phyloP scores from a whole-genome alignment of 805 yeast species.

The Sugiyamaella smithiae region DNA sequence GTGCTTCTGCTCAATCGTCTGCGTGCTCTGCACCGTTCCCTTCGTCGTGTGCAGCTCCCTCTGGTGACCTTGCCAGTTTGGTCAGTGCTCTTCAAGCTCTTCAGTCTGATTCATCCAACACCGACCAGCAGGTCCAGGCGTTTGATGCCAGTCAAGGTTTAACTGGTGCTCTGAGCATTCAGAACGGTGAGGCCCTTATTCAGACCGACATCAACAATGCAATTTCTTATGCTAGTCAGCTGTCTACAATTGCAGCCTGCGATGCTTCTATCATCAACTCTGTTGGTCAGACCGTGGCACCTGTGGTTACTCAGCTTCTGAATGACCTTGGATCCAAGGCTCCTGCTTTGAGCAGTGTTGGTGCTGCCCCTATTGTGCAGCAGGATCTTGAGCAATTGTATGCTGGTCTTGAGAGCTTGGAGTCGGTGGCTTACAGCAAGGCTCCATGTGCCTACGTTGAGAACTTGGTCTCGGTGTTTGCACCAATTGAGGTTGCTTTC shows the following conservation, averaged over 20 bases:
- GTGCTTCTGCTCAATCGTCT: not conserved
- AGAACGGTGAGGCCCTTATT: conserved; percentile 25
- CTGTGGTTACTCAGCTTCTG: conserved; percentile 22
- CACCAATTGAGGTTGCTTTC: conserved; percentile 11
- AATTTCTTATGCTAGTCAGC: conserved; percentile 15
- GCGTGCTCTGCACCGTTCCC: not conserved
- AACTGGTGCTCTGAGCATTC: conserved; percentile 31
- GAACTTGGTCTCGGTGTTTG: conserved; percentile 19
- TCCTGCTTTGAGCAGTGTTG: conserved; percentile 25
- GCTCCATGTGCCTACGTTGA: conserved; percentile 17
- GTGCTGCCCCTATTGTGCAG: conserved; percentile 24
- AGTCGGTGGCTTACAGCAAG: conserved; percentile 17
- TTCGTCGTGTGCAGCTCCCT: conserved; percentile 9
- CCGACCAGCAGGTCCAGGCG: conserved; percentile 13
- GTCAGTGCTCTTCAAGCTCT: conserved; percentile 17
- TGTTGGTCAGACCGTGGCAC: not conserved
- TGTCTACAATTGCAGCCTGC: conserved; percentile 11
- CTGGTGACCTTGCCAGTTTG: conserved; percentile 13
- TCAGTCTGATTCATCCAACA: conserved; percentile 14
- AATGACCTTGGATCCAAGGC: conserved; percentile 25
- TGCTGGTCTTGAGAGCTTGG: conserved; percentile 23
- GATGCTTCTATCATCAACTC: conserved; percentile 9
- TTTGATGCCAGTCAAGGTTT: conserved; percentile 23
- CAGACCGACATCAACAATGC: conserved; percentile 20
- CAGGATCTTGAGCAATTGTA: conserved; percentile 24